phyloP scores from a whole-genome alignment of 75 land plant genomes.

The Sequoiadendron giganteum region DNA sequence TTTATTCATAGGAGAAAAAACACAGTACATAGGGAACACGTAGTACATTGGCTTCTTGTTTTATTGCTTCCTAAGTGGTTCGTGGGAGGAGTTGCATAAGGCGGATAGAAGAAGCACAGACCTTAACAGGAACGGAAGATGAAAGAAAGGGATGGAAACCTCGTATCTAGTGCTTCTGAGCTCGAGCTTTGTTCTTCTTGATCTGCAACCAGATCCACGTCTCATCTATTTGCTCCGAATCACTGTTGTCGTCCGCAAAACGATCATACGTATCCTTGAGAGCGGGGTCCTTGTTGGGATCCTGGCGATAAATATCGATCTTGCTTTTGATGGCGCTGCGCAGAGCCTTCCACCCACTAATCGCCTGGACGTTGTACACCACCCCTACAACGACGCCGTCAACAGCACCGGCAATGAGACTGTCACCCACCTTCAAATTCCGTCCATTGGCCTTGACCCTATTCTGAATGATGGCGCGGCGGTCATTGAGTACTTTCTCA shows the following conservation, averaged over 20 bases:
- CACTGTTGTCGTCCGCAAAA: not conserved
- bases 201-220: slow-evolving; percentile 5
- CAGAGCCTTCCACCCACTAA: not conserved
- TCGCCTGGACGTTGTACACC: not conserved
- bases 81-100: no score
- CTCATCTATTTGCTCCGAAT: not conserved
- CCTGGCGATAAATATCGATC: not conserved
- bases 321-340: not conserved
- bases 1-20: no score
- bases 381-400: not conserved
- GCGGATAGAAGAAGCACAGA: no score
- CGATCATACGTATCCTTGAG: not conserved
- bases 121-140: no score
- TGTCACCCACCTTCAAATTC: not conserved
- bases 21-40: no score
- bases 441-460: not conserved
- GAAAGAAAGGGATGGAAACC: not conserved
- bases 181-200: not conserved
- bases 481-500: not conserved
- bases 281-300: not conserved
- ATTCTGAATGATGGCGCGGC: not conserved
- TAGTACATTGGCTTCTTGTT: no score
- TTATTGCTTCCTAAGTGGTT: no score
- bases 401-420: not conserved
- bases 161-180: not conserved